Percentiles rank a stretch among this genome's conserved stretches.
Conservation (phyloP, 2,329 filamentous ascomycete species). For the Mycosphaerelloides madeirae region DNA sequence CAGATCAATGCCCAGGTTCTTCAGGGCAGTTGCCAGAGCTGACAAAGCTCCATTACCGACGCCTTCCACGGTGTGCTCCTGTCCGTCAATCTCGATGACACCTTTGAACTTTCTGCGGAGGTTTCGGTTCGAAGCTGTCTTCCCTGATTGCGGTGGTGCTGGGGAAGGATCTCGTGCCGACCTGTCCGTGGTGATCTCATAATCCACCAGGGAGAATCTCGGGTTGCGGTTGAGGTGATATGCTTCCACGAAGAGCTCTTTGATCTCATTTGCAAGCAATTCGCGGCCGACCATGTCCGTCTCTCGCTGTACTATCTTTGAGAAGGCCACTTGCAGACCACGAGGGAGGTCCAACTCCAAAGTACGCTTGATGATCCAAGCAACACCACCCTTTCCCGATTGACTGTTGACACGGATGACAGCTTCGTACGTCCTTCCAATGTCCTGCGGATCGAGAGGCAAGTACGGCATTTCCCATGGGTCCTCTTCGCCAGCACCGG, state of each 20-base stretch:
- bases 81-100: conserved; percentile 74
- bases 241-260: conserved; percentile 77
- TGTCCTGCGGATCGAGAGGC: conserved; percentile 86
- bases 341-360: conserved; percentile 89
- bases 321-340: conserved; percentile 87
- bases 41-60: conserved; percentile 88
- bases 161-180: conserved; percentile 57
- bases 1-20: conserved; percentile 72
- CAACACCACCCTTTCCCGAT: conserved; percentile 87
- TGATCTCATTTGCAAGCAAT: conserved; percentile 77
- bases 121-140: conserved; percentile 66
- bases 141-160: conserved; percentile 56
- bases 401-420: conserved; percentile 98
- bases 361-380: conserved; percentile 87
- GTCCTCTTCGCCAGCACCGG: conserved; percentile 57
- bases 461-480: conserved; percentile 86
- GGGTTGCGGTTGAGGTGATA: conserved; percentile 83
- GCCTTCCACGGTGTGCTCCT: conserved; percentile 73
- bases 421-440: conserved; percentile 94
- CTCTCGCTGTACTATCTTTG: conserved; percentile 74
- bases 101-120: conserved; percentile 79
- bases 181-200: conserved; percentile 82
- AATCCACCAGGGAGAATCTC: conserved; percentile 82
- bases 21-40: conserved; percentile 75
- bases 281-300: conserved; percentile 80